A percentile compares a stretch with the other conserved stretches of the same genome.
phyloP scores from a whole-genome alignment of 2,329 filamentous ascomycete species.

The Xylaria multiplex region DNA sequence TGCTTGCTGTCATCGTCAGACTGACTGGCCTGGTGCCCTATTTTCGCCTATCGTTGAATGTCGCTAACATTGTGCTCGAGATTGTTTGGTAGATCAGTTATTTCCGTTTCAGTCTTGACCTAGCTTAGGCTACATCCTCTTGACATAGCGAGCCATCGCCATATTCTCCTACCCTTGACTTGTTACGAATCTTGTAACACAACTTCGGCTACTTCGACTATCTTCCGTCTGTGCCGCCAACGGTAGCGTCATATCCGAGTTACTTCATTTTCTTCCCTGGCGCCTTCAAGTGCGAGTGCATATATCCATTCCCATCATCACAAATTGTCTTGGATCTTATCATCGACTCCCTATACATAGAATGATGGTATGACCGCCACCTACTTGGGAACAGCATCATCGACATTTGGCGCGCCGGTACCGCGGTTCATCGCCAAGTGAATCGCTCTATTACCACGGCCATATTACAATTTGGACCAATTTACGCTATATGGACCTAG shows the following conservation, averaged over 20 bases:
- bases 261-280: not conserved
- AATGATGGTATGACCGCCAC: conserved; percentile 27
- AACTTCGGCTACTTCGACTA: not conserved
- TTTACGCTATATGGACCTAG: conserved; percentile 38
- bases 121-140: conserved; percentile 13
- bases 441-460: conserved; percentile 5
- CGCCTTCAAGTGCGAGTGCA: not conserved
- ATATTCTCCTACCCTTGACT: not conserved
- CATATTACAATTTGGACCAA: conserved; percentile 14
- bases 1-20: conserved; percentile 12
- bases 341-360: conserved; percentile 1
- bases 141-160: conserved; percentile 1
- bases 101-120: conserved; percentile 32
- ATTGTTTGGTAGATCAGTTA: conserved; percentile 34
- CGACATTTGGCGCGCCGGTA: conserved; percentile 18
- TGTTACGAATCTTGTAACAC: conserved; percentile 11
- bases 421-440: conserved; percentile 12
- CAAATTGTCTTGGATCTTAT: not conserved
- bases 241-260: not conserved
- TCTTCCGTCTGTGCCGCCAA: not conserved
- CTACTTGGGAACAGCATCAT: conserved; percentile 11
- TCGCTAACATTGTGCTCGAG: conserved; percentile 41
- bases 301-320: not conserved
- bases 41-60: conserved; percentile 16
- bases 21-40: conserved; percentile 8